Conservation (phyloP, 345 rosid species). For the Pugionium cornutum region DNA sequence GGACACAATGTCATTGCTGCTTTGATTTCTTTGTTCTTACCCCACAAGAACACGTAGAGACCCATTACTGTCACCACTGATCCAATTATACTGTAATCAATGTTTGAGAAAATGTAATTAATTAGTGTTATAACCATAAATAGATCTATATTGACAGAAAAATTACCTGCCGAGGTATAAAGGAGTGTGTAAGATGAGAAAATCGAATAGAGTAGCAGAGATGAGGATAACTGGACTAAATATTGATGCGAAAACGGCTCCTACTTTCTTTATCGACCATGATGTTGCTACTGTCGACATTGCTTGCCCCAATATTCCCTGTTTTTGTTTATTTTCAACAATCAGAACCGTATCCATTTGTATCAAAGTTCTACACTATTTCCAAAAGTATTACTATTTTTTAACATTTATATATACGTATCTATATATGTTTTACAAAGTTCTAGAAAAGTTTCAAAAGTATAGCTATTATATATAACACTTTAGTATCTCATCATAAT, state of each 20-base stretch:
- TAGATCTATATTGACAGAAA: background rate
- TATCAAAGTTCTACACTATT: background rate
- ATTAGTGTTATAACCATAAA: too few relatives aligned
- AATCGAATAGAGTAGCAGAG: conserved; percentile 56
- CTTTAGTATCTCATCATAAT: too few relatives aligned
- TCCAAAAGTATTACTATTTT: too few relatives aligned
- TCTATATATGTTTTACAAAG: too few relatives aligned
- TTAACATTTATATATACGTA: too few relatives aligned
- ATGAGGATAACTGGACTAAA: conserved; percentile 60
- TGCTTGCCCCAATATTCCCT: conserved; percentile 74
- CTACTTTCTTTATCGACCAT: conserved; percentile 67
- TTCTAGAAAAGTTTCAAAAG: too few relatives aligned
- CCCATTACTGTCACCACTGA: conserved; percentile 58
- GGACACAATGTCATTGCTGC: background rate
- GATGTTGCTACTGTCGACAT: conserved; percentile 67
- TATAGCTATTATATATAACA: too few relatives aligned
- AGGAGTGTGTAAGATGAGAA: conserved; percentile 57
- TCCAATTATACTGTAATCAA: conserved; percentile 56
- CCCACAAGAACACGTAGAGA: conserved; percentile 52
- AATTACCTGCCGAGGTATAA: conserved; percentile 63
- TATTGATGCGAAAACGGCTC: conserved; percentile 68
- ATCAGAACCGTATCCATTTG: too few relatives aligned
- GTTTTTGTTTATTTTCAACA: background rate
- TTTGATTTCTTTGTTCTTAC: conserved; percentile 42
- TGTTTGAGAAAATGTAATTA: background rate